Percentiles rank a stretch among this genome's conserved stretches.
phyloP scores from a whole-genome alignment of 2,329 filamentous ascomycete species.

The Colletotrichum orchidophilum region DNA sequence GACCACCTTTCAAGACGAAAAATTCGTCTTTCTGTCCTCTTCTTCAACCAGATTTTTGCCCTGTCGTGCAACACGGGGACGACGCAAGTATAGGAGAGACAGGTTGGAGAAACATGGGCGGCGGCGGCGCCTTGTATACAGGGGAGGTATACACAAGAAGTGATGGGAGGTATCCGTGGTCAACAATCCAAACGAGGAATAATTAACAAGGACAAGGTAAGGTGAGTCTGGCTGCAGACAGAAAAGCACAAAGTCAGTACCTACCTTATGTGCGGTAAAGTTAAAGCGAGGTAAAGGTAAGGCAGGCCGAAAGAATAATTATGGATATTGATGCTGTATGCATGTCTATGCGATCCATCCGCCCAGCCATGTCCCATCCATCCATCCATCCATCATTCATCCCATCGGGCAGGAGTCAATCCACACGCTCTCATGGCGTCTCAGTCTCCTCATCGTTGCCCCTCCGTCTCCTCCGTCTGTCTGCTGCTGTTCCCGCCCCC shows the following conservation, averaged over 20 bases:
- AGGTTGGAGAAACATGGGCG: background rate
- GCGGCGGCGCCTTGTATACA: background rate
- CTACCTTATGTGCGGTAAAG: background rate
- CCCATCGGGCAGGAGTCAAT: no score
- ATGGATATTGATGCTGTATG: slow-evolving; percentile 21
- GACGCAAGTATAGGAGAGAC: background rate
- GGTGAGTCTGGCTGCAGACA: background rate
- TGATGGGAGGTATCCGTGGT: background rate
- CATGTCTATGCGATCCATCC: slow-evolving; percentile 21
- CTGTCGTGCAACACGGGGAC: background rate
- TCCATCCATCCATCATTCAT: background rate
- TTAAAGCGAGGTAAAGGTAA: slow-evolving; percentile 5
- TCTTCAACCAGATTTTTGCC: background rate
- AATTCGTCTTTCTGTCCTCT: background rate
- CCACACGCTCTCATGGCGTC: no score
- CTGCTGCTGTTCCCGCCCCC: background rate
- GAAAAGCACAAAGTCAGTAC: background rate
- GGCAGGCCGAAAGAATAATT: slow-evolving; percentile 13
- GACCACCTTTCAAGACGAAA: background rate
- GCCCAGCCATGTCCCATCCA: background rate
- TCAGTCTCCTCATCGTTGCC: slow-evolving; percentile 4
- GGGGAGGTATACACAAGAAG: slow-evolving; percentile 1
- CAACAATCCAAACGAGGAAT: background rate
- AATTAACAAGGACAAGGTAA: background rate
- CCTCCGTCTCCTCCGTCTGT: background rate